Percentiles rank a stretch among this genome's conserved stretches.
Conservation (phyloP, 345 rosid genomes). For the Brassica juncea region DNA sequence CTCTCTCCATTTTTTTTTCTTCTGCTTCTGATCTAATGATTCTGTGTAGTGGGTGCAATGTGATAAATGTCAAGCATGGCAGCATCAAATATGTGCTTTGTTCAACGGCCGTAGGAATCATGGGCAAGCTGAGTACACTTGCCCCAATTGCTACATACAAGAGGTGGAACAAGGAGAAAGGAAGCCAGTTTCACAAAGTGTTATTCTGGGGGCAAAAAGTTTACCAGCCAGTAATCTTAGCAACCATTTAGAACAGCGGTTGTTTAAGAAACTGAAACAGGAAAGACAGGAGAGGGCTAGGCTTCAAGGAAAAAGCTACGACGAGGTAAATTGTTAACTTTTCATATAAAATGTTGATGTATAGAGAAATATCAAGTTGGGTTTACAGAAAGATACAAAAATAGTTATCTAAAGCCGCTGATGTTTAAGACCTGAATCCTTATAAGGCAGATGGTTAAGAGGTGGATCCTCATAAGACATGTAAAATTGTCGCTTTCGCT, state of each 20-base stretch:
- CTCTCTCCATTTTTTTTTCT: background rate
- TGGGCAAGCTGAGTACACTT: conserved; percentile 98
- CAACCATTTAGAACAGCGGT: conserved; percentile 89
- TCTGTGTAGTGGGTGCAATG: conserved; percentile 97
- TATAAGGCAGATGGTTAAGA: too few relatives aligned
- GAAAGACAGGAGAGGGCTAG: conserved; percentile 93
- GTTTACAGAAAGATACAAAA: conserved; percentile 15
- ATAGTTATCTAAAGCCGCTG: too few relatives aligned
- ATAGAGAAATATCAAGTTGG: conserved; percentile 15
- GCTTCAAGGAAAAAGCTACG: conserved; percentile 72
- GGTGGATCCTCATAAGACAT: too few relatives aligned
- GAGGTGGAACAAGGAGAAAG: conserved; percentile 95
- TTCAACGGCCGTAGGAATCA: conserved; percentile 96
- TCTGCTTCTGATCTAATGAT: conserved; percentile 35
- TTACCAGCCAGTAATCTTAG: conserved; percentile 89
- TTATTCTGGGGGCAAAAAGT: conserved; percentile 96
- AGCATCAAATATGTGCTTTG: conserved; percentile 97
- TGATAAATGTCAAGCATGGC: conserved; percentile 99
- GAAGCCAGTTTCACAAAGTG: conserved; percentile 83
- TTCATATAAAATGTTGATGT: background rate
- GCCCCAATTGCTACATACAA: conserved; percentile 90
- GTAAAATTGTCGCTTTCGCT: too few relatives aligned
- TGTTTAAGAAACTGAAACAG: conserved; percentile 67
- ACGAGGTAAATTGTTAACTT: conserved; percentile 62
- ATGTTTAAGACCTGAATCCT: too few relatives aligned